Conservation (phyloP, 2,329 filamentous ascomycete genomes). For the Ophiostoma fasciatum region DNA sequence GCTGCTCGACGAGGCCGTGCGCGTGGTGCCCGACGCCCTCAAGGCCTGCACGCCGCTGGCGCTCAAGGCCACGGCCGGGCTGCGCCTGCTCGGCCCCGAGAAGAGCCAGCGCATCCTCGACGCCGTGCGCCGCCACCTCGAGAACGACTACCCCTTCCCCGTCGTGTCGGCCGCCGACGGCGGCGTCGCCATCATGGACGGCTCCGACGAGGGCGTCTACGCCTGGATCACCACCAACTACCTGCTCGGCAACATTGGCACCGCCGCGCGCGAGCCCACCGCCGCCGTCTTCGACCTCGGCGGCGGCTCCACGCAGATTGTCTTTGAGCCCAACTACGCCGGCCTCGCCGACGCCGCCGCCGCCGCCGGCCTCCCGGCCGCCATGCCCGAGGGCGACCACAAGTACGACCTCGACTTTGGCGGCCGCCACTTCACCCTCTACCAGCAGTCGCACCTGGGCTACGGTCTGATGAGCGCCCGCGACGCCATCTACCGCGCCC, state of each 20-base stretch:
- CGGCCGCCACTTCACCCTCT: slow-evolving; percentile 78
- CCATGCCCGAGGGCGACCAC: slow-evolving; percentile 80
- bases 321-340: slow-evolving; percentile 92
- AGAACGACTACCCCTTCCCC: slow-evolving; percentile 86
- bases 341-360: slow-evolving; percentile 47
- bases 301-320: slow-evolving; percentile 94
- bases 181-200: slow-evolving; percentile 94
- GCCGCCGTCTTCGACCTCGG: slow-evolving; percentile 94
- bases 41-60: slow-evolving; percentile 87
- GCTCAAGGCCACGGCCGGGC: slow-evolving; percentile 93
- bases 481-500: slow-evolving; percentile 62
- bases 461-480: slow-evolving; percentile 95
- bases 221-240: slow-evolving; percentile 99
- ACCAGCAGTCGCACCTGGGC: slow-evolving; percentile 95
- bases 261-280: slow-evolving; percentile 76
- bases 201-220: slow-evolving; percentile 91
- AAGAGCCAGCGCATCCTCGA: slow-evolving; percentile 72
- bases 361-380: slow-evolving; percentile 69
- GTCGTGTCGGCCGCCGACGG: slow-evolving; percentile 74
- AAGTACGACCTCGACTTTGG: slow-evolving; percentile 83
- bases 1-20: slow-evolving; percentile 74
- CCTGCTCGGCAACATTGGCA: slow-evolving; percentile 91
- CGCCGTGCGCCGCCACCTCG: slow-evolving; percentile 69
- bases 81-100: slow-evolving; percentile 72
- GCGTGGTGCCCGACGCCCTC: slow-evolving; percentile 72